Evolutionary conservation across 2,329 filamentous ascomycete genomes (phyloP).

Genomic region (Chrysoporthe deuterocubensis): DNA sequence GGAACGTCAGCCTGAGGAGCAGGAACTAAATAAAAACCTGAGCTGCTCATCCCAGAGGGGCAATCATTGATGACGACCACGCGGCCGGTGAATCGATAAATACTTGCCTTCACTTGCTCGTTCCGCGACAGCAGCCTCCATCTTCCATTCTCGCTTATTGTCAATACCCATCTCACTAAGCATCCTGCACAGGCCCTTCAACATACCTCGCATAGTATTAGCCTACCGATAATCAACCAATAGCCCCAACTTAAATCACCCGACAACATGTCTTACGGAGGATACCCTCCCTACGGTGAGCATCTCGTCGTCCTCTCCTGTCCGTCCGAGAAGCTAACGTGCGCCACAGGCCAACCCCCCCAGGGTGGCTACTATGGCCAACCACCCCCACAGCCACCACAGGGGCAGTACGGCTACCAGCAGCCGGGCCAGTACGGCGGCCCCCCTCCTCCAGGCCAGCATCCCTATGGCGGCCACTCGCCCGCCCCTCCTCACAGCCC

Average conservation of each 20-base stretch:
- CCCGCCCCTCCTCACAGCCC: conserved; percentile 15
- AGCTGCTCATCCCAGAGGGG: conserved; percentile 1
- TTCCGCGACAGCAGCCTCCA: not conserved
- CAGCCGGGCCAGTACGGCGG: conserved; percentile 17
- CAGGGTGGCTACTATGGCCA: conserved; percentile 31
- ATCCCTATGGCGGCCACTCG: conserved; percentile 12
- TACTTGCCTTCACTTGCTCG: not conserved
- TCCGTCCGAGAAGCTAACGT: conserved; percentile 7
- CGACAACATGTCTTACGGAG: conserved; percentile 40
- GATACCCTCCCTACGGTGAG: conserved; percentile 43
- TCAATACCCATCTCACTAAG: not conserved
- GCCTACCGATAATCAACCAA: not conserved
- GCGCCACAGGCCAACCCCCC: conserved; percentile 30
- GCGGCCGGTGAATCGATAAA: not conserved
- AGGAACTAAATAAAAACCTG: not conserved
- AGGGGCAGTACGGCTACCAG: conserved; percentile 9
- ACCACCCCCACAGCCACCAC: conserved; percentile 17
- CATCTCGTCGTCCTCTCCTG: conserved; percentile 9
- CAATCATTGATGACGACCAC: not conserved
- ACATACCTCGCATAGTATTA: not conserved
- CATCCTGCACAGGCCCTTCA: not conserved
- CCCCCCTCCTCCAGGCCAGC: conserved; percentile 8
- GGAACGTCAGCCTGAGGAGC: not conserved
- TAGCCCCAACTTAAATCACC: not conserved
- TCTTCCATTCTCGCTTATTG: not conserved